Conservation (phyloP, 495 filamentous ascomycete species). For the Pyronema omphalodes region DNA sequence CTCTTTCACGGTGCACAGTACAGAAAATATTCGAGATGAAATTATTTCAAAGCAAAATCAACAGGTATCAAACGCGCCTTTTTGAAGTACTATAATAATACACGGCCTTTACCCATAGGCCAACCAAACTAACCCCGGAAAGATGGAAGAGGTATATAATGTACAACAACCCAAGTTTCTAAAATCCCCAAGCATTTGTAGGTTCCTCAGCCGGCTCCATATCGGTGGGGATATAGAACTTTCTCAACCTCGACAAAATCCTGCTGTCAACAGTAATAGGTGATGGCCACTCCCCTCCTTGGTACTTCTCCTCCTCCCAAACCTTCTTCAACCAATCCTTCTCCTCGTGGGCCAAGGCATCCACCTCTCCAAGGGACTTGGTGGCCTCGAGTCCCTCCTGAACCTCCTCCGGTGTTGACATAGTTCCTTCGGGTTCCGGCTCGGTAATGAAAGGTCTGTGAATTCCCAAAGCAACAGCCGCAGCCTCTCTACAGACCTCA, state of each 20-base stretch:
- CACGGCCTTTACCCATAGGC: too few species aligned
- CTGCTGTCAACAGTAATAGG: conserved; percentile 60
- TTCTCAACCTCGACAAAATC: conserved; percentile 63
- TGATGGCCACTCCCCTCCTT: conserved; percentile 50
- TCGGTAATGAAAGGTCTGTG: conserved; percentile 31
- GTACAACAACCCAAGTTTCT: too few species aligned
- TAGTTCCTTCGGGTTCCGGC: conserved; percentile 6
- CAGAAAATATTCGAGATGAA: too few species aligned
- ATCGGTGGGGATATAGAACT: conserved; percentile 44
- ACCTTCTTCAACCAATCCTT: conserved; percentile 70
- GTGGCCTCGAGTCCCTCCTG: conserved; percentile 26
- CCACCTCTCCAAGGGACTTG: conserved; percentile 17
- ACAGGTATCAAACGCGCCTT: too few species aligned
- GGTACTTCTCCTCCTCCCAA: conserved; percentile 34
- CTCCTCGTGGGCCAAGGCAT: conserved; percentile 58
- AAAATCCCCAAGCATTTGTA: too few species aligned
- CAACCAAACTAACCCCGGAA: too few species aligned
- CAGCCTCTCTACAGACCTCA: conserved; percentile 71
- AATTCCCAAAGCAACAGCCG: conserved; percentile 56
- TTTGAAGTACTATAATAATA: too few species aligned
- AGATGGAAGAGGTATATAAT: too few species aligned
- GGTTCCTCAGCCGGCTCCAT: conserved; percentile 41
- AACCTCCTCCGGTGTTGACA: conserved; percentile 6
- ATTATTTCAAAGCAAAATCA: too few species aligned
- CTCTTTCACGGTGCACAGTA: too few species aligned